phyloP scores from a whole-genome alignment of 2,329 filamentous ascomycete species.

The Hymenoscyphus fructigenus region DNA sequence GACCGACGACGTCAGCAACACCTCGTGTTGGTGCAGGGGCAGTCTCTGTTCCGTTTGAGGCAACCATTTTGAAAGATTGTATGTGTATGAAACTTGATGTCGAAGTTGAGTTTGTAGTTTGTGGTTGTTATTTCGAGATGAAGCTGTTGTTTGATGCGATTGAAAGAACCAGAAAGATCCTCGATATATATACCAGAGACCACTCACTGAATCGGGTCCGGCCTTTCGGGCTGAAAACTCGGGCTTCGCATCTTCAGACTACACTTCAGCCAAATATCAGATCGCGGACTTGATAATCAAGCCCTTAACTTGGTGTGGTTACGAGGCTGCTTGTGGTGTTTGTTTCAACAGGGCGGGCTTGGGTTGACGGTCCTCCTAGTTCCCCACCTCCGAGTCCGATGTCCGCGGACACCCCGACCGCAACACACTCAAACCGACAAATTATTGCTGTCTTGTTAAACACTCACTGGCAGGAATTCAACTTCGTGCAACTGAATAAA shows the following conservation, averaged over 20 bases:
- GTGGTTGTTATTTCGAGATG: not conserved
- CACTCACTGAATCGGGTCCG: not conserved
- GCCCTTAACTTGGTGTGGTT: too few relatives aligned
- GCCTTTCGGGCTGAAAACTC: not conserved
- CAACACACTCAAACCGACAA: too few relatives aligned
- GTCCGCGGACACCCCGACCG: too few relatives aligned
- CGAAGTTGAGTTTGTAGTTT: not conserved
- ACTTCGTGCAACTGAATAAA: too few relatives aligned
- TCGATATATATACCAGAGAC: slow-evolving; percentile 1
- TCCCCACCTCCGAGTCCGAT: too few relatives aligned
- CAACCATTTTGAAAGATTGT: slow-evolving; percentile 18
- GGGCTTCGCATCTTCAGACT: not conserved
- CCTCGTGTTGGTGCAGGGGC: slow-evolving; percentile 14
- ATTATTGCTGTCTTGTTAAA: too few relatives aligned
- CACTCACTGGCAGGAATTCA: too few relatives aligned
- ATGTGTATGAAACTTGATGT: not conserved
- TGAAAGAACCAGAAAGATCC: not conserved
- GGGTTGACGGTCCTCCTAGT: too few relatives aligned
- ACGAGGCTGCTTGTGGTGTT: too few relatives aligned
- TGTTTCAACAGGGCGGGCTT: too few relatives aligned
- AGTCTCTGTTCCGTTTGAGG: slow-evolving; percentile 16
- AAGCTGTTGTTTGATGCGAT: not conserved
- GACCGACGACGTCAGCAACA: slow-evolving; percentile 20
- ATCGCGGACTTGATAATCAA: too few relatives aligned
- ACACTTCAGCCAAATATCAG: not conserved